A percentile compares a stretch with the other conserved stretches of the same genome.
phyloP scores from a whole-genome alignment of 352 stramenopile species.

The Hyaloperonospora brassicae region DNA sequence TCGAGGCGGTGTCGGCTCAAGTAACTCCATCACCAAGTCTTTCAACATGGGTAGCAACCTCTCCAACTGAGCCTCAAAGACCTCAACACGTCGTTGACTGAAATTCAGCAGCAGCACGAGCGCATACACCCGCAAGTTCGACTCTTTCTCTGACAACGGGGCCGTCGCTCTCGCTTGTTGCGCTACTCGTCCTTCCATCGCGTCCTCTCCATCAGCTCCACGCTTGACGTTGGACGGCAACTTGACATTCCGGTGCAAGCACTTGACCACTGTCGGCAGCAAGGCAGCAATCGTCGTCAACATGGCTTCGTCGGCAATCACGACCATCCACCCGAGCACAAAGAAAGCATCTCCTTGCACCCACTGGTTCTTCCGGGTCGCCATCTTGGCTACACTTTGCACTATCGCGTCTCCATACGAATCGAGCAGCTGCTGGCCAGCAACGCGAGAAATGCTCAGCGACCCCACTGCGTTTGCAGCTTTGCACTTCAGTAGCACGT shows the following conservation, averaged over 20 bases:
- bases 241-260: slow-evolving; percentile 38
- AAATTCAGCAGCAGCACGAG: slow-evolving; percentile 71
- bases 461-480: slow-evolving; percentile 64
- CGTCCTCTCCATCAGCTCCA: slow-evolving; percentile 1
- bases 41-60: slow-evolving; percentile 31
- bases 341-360: slow-evolving; percentile 66
- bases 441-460: slow-evolving; percentile 65
- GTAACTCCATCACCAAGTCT: slow-evolving; percentile 26
- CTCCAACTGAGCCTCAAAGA: slow-evolving; percentile 26
- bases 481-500: slow-evolving; percentile 77
- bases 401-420: slow-evolving; percentile 32
- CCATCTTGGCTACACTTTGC: slow-evolving; percentile 44
- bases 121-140: slow-evolving; percentile 62
- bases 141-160: slow-evolving; percentile 37
- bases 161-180: slow-evolving; percentile 9
- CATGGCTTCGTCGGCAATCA: slow-evolving; percentile 50
- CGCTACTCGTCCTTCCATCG: slow-evolving; percentile 1
- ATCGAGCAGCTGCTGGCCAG: slow-evolving; percentile 53
- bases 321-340: slow-evolving; percentile 65
- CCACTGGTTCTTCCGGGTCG: slow-evolving; percentile 62
- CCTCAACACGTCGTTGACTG: slow-evolving; percentile 41
- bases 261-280: slow-evolving; percentile 34
- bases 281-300: slow-evolving; percentile 34
- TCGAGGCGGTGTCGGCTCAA: slow-evolving; percentile 12
- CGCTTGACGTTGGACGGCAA: slow-evolving; percentile 3